A percentile compares a stretch with the other conserved stretches of the same genome.
Conservation (phyloP, 2,329 filamentous ascomycete genomes). For the Ophiostoma sp. region DNA sequence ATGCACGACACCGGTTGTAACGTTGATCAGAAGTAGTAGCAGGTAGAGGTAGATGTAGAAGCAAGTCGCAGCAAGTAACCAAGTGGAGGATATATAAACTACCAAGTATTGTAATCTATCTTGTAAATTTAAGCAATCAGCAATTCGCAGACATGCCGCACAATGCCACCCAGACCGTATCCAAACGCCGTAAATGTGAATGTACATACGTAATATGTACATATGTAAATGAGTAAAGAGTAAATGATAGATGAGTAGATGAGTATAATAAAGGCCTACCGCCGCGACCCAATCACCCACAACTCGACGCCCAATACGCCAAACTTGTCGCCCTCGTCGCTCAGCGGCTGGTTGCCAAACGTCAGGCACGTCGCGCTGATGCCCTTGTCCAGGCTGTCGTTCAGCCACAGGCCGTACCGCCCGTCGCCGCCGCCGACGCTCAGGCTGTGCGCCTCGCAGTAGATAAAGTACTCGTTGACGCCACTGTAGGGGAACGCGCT, state of each 20-base stretch:
- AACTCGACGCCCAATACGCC: conserved; percentile 85
- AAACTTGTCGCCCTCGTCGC: conserved; percentile 89
- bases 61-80: background rate
- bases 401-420: conserved; percentile 88
- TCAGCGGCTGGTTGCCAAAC: conserved; percentile 90
- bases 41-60: background rate
- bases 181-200: background rate
- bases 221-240: no score
- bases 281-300: conserved; percentile 69
- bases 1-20: background rate
- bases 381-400: conserved; percentile 76
- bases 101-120: background rate
- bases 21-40: background rate
- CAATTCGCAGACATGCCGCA: background rate
- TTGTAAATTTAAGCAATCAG: background rate
- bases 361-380: conserved; percentile 81
- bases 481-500: conserved; percentile 96
- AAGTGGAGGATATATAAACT: background rate
- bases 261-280: background rate
- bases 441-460: conserved; percentile 79
- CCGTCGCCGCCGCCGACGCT: conserved; percentile 85
- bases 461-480: conserved; percentile 93
- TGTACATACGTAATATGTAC: no score
- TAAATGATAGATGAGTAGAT: no score
- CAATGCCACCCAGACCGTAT: background rate